A percentile compares a stretch with the other conserved stretches of the same genome.
These are phyloP conservation scores for Sonneratia caseolaris DNA, from an alignment of 345 rosid genomes.

Conservation along the genomic window DNA sequence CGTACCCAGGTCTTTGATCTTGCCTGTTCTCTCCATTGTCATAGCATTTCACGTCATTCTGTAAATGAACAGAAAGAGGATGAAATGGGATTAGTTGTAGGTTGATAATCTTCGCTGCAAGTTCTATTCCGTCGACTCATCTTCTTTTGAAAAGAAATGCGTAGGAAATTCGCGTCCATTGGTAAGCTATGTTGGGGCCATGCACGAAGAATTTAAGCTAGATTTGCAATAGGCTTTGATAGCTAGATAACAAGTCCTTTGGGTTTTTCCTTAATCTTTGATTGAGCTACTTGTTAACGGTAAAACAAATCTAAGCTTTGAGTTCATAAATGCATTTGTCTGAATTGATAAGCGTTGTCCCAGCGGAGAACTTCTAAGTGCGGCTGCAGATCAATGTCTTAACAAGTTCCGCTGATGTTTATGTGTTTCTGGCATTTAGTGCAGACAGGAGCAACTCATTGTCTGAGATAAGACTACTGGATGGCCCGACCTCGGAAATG, in stretches of 20 bases:
- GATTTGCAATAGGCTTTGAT: too few species aligned
- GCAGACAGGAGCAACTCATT: neutral
- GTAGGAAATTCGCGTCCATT: too few species aligned
- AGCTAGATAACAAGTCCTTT: too few species aligned
- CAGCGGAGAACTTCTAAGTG: neutral
- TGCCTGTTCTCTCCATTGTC: neutral
- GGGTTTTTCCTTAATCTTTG: too few species aligned
- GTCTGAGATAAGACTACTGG: constrained; percentile 15
- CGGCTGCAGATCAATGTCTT: neutral
- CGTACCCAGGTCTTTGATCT: constrained; percentile 3
- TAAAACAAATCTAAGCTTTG: too few species aligned
- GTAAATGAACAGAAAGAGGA: neutral
- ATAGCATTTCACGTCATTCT: neutral
- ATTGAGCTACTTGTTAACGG: too few species aligned
- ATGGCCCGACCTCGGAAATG: constrained; percentile 14
- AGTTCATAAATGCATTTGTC: neutral
- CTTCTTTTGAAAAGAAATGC: neutral
- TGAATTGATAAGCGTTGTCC: neutral
- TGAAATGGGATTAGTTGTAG: neutral
- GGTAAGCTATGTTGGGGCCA: too few species aligned
- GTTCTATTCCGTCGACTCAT: neutral
- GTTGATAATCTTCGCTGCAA: neutral
- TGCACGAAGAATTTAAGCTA: too few species aligned
- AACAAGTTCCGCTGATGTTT: neutral
- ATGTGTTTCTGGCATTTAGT: neutral